Evolutionary conservation across 2,329 filamentous ascomycete species (phyloP).

Genomic region (Beauveria varroae): DNA sequence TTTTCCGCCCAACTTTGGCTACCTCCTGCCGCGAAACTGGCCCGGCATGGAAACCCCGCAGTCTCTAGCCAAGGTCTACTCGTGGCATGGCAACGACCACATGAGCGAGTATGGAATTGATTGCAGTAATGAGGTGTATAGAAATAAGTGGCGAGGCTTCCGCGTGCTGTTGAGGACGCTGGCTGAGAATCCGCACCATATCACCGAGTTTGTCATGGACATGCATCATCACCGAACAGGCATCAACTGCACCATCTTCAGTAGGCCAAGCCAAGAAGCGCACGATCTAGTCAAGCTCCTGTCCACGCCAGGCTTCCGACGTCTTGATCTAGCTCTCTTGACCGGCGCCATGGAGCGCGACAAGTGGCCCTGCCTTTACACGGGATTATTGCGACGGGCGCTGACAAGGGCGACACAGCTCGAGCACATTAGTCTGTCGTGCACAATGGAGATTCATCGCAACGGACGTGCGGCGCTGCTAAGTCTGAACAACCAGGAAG

Average conservation of each 20-base stretch:
- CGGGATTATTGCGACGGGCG: slow-evolving; percentile 12
- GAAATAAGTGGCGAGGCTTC: slow-evolving; percentile 25
- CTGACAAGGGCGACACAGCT: slow-evolving; percentile 15
- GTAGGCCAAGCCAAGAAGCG: slow-evolving; percentile 19
- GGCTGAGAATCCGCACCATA: slow-evolving; percentile 16
- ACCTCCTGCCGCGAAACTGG: no score
- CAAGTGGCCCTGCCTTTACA: slow-evolving; percentile 11
- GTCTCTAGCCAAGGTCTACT: no score
- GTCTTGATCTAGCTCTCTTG: slow-evolving; percentile 20
- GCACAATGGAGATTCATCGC: slow-evolving; percentile 10
- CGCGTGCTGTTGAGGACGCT: slow-evolving; percentile 21
- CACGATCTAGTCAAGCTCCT: slow-evolving; percentile 16
- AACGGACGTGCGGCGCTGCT: neutral
- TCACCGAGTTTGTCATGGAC: slow-evolving; percentile 30
- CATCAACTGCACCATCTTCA: slow-evolving; percentile 25
- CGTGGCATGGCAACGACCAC: no score
- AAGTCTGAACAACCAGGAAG: neutral
- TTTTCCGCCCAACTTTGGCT: no score
- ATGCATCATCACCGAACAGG: slow-evolving; percentile 21
- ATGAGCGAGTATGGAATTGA: neutral
- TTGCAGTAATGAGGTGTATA: slow-evolving; percentile 12
- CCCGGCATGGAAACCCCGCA: no score
- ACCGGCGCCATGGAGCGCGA: slow-evolving; percentile 9
- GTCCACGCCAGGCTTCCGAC: slow-evolving; percentile 19
- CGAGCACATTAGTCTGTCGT: slow-evolving; percentile 18